Conservation (phyloP, 108 stramenopile genomes). For the Fistulifera pelliculosa region DNA sequence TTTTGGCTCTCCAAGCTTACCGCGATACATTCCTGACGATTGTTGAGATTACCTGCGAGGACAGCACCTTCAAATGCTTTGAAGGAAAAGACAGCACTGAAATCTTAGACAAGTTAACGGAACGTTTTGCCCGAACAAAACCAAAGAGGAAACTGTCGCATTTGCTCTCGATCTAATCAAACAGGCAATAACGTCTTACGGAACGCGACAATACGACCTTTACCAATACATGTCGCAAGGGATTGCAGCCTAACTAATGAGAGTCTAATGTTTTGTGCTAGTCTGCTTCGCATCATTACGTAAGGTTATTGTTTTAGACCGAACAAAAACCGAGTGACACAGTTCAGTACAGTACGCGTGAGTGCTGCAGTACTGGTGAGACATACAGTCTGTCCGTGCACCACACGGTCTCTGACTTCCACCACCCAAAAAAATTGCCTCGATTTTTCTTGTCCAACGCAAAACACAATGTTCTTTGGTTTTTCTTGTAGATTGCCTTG, state of each 20-base stretch:
- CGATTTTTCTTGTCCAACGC: too few species aligned
- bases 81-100: slow-evolving; percentile 70
- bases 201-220: slow-evolving; percentile 89
- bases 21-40: slow-evolving; percentile 74
- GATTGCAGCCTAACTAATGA: slow-evolving; percentile 51
- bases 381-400: too few species aligned
- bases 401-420: too few species aligned
- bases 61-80: slow-evolving; percentile 91
- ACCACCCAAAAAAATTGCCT: too few species aligned
- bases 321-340: too few species aligned
- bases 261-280: too few species aligned
- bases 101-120: slow-evolving; percentile 64
- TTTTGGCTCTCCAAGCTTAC: slow-evolving; percentile 92
- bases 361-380: too few species aligned
- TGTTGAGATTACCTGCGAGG: slow-evolving; percentile 82
- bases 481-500: too few species aligned
- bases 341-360: too few species aligned
- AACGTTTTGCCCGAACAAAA: slow-evolving; percentile 76
- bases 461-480: too few species aligned
- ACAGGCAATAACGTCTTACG: slow-evolving; percentile 73
- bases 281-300: too few species aligned
- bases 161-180: slow-evolving; percentile 83
- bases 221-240: slow-evolving; percentile 91
- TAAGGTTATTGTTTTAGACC: too few species aligned
- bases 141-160: slow-evolving; percentile 83